Conservation (phyloP, 73 alveolate genomes). For the Tetrahymena borealis region DNA sequence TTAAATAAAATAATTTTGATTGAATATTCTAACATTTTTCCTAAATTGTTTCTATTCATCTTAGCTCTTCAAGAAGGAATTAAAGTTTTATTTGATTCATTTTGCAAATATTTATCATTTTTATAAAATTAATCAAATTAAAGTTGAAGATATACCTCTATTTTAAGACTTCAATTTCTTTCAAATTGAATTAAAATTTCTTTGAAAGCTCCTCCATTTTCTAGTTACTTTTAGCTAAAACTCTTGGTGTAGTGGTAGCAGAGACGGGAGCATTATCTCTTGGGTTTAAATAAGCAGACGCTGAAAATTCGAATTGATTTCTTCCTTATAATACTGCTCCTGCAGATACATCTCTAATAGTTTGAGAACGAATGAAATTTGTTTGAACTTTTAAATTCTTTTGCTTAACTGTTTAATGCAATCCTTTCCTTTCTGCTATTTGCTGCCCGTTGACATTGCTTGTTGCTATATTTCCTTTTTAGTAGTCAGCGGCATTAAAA, state of each 20-base stretch:
- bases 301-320: background rate
- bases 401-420: background rate
- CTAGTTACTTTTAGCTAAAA: background rate
- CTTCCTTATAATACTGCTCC: background rate
- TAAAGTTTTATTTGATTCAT: too few relatives aligned
- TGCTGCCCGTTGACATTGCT: too few relatives aligned
- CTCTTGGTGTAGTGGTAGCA: background rate
- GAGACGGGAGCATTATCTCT: background rate
- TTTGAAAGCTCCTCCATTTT: background rate
- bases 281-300: background rate
- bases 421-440: background rate
- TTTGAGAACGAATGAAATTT: background rate
- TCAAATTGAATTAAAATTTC: background rate
- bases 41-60: too few relatives aligned
- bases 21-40: too few relatives aligned
- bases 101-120: too few relatives aligned
- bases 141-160: too few relatives aligned
- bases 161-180: background rate
- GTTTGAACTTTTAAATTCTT: background rate
- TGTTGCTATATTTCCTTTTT: too few relatives aligned
- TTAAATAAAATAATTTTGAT: too few relatives aligned
- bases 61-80: too few relatives aligned
- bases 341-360: background rate
- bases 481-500: too few relatives aligned
- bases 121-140: too few relatives aligned